These are phyloP conservation scores for Chaetomiaceae sp. DNA, from an alignment of 2,329 filamentous ascomycete genomes.

Conservation along the genomic window DNA sequence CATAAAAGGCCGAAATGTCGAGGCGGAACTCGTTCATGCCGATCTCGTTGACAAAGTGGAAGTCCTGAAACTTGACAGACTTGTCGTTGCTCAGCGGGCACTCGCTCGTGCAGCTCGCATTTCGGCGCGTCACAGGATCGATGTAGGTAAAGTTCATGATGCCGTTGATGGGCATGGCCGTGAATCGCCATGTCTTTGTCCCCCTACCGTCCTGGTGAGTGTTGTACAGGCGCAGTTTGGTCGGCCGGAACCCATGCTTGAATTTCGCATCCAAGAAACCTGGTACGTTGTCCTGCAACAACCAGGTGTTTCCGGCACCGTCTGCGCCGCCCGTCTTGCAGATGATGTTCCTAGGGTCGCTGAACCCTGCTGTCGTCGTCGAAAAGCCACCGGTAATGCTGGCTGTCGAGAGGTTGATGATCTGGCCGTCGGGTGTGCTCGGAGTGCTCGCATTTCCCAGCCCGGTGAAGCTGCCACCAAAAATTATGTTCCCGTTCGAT, in stretches of 20 bases:
- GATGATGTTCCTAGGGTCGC: slow-evolving; percentile 73
- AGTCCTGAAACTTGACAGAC: slow-evolving; percentile 72
- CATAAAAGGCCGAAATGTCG: slow-evolving; percentile 84
- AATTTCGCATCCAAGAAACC: slow-evolving; percentile 84
- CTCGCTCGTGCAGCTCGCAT: slow-evolving; percentile 68
- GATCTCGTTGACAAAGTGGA: slow-evolving; percentile 80
- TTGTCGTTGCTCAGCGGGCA: slow-evolving; percentile 77
- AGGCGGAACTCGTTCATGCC: slow-evolving; percentile 85
- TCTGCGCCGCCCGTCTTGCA: slow-evolving; percentile 69
- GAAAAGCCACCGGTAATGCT: slow-evolving; percentile 65
- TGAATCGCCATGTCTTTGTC: slow-evolving; percentile 83
- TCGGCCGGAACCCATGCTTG: slow-evolving; percentile 78
- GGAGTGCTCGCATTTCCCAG: slow-evolving; percentile 74
- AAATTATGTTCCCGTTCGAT: slow-evolving; percentile 79
- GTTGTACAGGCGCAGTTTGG: slow-evolving; percentile 83
- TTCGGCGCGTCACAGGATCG: slow-evolving; percentile 65
- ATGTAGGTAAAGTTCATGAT: slow-evolving; percentile 96
- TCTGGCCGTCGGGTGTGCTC: slow-evolving; percentile 65
- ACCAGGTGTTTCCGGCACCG: slow-evolving; percentile 74
- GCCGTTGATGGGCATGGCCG: slow-evolving; percentile 77
- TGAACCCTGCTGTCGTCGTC: slow-evolving; percentile 59
- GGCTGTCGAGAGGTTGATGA: slow-evolving; percentile 79
- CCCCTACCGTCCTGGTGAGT: slow-evolving; percentile 78
- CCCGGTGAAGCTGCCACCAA: slow-evolving; percentile 85
- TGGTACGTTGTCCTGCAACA: slow-evolving; percentile 67